Base-by-base conservation (phyloP, 1,284 basidiomycete species). In the Cutaneotrichosporon sp. region DNA sequence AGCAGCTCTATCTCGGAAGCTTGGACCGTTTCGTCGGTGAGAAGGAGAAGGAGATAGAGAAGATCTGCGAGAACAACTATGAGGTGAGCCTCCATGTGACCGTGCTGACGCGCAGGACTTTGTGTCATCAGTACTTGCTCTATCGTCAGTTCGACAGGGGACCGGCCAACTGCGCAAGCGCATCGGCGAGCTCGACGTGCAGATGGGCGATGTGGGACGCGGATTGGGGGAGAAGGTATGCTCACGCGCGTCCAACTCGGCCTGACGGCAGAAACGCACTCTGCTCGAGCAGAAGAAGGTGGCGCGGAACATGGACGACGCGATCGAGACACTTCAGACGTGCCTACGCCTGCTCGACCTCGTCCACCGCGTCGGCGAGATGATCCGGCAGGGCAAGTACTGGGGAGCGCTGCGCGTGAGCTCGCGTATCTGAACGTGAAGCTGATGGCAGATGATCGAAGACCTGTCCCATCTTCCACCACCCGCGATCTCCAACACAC, bases 11-110 rank as follows among this genome's bases (percentile, higher is more conserved):
- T 79, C 85, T 99, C 40, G 87, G 90, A 53, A 91, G 90, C 50
- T 84, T 98, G 58, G 90, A 92, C 72, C 84, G 83, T 21, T 91
- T 98, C 72, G 90, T 98, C 58, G 87, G 90, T 73, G 88, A 92
- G 69, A 97, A 98, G 82, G 97, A 99, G 77, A 85, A 86, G 63
- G 95, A 99, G 81, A 99, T 99, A 75, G 92, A 98, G 82, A 87
- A 86, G 65, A 94, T 98, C 80, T 99, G 97, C 81, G 87, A 89
- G 64, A 89, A 90, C 71, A 98, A 98, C 79, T 97, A 99, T 77
- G 92, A 96, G 77, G 83, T 83, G 50, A 14, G 36, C 21, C 21
- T 16, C 11, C 8, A 34, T 2, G n/a, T 22, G 21, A 5, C 13
- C 34, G 16, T 13, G 58, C 36, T 60, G 26, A 60, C 38, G 46